Evolutionary conservation across 768 basidiomycete species (phyloP), one percentile per base, ranked within the genome.

Genomic region (Mrakia frigida): DNA sequence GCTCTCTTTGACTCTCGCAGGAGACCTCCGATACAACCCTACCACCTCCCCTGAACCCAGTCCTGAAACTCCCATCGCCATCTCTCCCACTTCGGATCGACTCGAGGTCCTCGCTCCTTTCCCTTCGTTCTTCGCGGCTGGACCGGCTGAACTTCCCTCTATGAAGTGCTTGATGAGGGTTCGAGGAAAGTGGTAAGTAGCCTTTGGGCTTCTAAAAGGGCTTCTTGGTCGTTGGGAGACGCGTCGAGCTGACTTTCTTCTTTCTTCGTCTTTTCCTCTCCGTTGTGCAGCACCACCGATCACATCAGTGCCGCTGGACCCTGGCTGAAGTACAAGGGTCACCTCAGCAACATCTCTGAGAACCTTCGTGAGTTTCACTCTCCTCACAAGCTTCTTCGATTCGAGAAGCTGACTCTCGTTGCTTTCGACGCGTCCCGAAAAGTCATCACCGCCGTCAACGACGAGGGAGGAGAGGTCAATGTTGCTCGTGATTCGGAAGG

Each of bases 221-320:
- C 4, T n/a, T n/a, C n/a, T n/a, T 28, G 63, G 3, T 50, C 46
- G 46, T 50, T 18, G 31, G 56, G 9, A 50, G 53, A 50, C 61
- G 14, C 59, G 6, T 60, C 28, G 21, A 23, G 7, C 69, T 35
- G 14, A n/a, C 50, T 35, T n/a, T 11, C 52, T 52, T 67, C 52
- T 10, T 23, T 18, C 46, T 46, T 25, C 50, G 13, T 77, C 6
- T 60, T 16, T 68, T 43, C 52, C 16, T 69, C 46, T 52, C 52
- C 52, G 33, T 65, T 78, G 2, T 43, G 16, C 69, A 81, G 81
- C 83, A 99, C 97, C 18, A 99, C 97, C 25, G 97, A 99, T 81
- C 97, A 98, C 82, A 99, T 98, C 75, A 94, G 92, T 46, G 97
- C 97, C 53, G 97, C 97, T 43, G 97, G 97, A 3, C 93, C 94